Conservation (phyloP, 2,329 filamentous ascomycete genomes). For the Bertia moriformis region DNA sequence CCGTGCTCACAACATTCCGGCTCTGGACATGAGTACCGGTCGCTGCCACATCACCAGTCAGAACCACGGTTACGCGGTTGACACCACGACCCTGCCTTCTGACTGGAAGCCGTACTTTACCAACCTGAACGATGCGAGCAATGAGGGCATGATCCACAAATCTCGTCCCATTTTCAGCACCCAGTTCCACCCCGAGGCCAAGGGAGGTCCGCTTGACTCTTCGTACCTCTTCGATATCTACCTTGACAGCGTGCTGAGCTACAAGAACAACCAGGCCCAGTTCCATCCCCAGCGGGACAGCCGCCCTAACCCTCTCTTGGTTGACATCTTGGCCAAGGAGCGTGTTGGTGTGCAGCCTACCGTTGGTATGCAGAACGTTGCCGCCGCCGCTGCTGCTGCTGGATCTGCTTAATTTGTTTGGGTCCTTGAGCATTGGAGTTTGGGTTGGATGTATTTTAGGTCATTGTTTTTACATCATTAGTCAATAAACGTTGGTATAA, state of each 20-base stretch:
- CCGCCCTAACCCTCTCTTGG: conserved; percentile 71
- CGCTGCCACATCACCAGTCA: conserved; percentile 98
- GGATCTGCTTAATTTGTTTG: background rate
- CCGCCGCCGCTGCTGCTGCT: background rate
- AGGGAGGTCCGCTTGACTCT: conserved; percentile 90
- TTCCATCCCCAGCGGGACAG: conserved; percentile 55
- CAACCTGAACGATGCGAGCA: conserved; percentile 93
- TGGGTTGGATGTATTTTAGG: background rate
- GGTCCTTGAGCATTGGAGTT: background rate
- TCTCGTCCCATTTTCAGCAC: conserved; percentile 93
- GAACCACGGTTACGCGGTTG: conserved; percentile 95
- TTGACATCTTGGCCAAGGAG: conserved; percentile 85
- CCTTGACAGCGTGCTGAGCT: conserved; percentile 72
- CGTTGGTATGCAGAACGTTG: conserved; percentile 1
- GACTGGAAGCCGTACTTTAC: conserved; percentile 98
- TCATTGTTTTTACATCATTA: background rate
- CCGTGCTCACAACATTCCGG: conserved; percentile 95
- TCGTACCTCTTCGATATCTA: conserved; percentile 96
- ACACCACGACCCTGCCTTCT: conserved; percentile 62
- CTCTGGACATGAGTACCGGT: conserved; percentile 82
- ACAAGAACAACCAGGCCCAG: conserved; percentile 69
- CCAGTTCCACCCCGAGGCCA: conserved; percentile 97
- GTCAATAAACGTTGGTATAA: too few species aligned
- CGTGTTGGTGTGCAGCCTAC: conserved; percentile 71
- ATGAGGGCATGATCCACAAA: conserved; percentile 92